phyloP scores from a whole-genome alignment of 768 basidiomycete species.

The Dacryopinax spathularia region DNA sequence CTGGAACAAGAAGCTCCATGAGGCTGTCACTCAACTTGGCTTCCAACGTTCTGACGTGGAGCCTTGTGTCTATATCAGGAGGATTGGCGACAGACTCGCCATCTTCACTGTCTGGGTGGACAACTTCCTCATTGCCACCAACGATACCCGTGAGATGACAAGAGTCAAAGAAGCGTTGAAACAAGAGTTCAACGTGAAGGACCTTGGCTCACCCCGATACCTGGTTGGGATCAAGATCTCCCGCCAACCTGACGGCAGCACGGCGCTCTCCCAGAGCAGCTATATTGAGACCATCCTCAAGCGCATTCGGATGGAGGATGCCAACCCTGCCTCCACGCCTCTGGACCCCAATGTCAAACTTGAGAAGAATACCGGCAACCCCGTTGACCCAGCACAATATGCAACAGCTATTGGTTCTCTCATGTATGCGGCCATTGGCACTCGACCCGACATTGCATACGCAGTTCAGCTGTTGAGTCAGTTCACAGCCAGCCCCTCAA shows the following conservation, averaged over 20 bases:
- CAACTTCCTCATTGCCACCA: constrained; percentile 18
- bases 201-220: constrained; percentile 23
- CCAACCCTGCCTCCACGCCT: constrained; percentile 11
- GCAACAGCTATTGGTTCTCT: constrained; percentile 21
- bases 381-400: no score
- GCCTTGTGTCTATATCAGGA: constrained; percentile 24
- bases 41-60: constrained; percentile 24
- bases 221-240: constrained; percentile 28
- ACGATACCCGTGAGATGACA: neutral
- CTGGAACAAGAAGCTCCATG: constrained; percentile 27
- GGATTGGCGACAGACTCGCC: constrained; percentile 5
- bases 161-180: constrained; percentile 10
- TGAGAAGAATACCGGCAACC: no score
- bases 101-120: constrained; percentile 26
- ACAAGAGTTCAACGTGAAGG: constrained; percentile 23
- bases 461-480: constrained; percentile 19
- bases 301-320: constrained; percentile 6
- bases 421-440: constrained; percentile 23
- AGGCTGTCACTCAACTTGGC: constrained; percentile 19
- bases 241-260: constrained; percentile 11
- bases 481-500: constrained; percentile 15
- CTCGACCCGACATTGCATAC: constrained; percentile 24
- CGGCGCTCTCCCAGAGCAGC: constrained; percentile 4
- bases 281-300: constrained; percentile 10
- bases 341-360: constrained; percentile 11